These are phyloP conservation scores for Corynascus novoguineensis DNA, from an alignment of 495 filamentous ascomycete species.

Conservation along the genomic window DNA sequence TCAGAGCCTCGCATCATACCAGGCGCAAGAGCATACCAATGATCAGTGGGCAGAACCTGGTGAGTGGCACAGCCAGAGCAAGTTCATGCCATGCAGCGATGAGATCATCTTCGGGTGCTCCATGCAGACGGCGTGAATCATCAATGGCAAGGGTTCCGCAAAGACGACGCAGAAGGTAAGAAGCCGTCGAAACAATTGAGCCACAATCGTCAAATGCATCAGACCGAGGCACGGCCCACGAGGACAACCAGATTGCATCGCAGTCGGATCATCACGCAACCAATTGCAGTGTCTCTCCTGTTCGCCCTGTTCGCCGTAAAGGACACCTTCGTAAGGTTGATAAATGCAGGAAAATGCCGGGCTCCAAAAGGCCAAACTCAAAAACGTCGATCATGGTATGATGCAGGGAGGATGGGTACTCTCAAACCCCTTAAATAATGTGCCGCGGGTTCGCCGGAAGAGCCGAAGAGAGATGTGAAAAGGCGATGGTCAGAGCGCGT, in stretches of 20 bases:
- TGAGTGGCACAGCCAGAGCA: neutral
- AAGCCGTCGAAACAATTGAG: neutral
- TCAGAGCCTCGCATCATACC: constrained; percentile 7
- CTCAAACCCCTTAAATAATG: constrained; percentile 6
- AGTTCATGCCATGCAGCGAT: neutral
- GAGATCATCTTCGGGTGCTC: neutral
- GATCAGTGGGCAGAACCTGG: neutral
- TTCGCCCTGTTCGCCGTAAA: neutral
- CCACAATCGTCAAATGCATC: constrained; percentile 10
- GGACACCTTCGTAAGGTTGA: neutral
- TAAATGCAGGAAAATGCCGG: neutral
- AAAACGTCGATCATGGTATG: neutral
- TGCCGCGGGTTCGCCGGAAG: constrained; percentile 7
- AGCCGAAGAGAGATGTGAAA: neutral
- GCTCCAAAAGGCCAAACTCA: neutral
- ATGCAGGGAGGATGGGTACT: neutral
- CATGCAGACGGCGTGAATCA: neutral
- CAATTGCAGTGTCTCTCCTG: neutral
- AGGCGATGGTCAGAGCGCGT: neutral
- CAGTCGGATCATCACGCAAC: neutral
- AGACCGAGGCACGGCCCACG: constrained; percentile 12
- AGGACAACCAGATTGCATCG: constrained; percentile 1
- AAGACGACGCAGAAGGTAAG: neutral
- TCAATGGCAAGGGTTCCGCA: neutral
- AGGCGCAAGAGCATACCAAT: neutral